A percentile compares a stretch with the other conserved stretches of the same genome.
Evolutionary conservation across 371 early-diverging fungal genomes (phyloP).

Genomic region (Mucor indicus): DNA sequence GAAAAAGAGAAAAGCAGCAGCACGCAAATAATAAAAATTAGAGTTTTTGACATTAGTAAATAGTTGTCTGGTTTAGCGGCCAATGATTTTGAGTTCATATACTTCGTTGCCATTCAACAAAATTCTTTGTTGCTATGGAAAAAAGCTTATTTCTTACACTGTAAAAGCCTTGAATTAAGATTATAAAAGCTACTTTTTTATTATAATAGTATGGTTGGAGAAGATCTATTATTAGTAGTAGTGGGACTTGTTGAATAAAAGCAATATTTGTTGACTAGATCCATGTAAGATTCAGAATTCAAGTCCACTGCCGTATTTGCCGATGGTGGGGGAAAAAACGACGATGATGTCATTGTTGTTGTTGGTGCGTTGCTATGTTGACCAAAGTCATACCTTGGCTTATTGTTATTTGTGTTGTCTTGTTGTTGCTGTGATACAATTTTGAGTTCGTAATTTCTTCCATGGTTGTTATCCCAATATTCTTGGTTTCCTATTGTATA

Average conservation of each 20-base stretch:
- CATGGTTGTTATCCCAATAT: conserved; percentile 24
- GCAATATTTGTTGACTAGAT: conserved; percentile 52
- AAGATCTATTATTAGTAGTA: conserved; percentile 18
- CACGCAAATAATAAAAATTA: conserved; percentile 3
- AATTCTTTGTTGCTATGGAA: too few relatives aligned
- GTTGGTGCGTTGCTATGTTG: background rate
- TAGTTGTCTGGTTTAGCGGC: too few relatives aligned
- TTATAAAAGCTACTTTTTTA: background rate
- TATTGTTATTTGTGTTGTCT: background rate
- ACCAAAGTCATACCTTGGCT: conserved; percentile 21
- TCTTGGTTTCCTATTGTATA: conserved; percentile 28
- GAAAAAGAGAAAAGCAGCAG: conserved; percentile 13
- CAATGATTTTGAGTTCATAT: too few relatives aligned
- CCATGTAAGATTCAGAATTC: conserved; percentile 33
- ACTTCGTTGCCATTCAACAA: too few relatives aligned
- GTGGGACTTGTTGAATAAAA: conserved; percentile 44
- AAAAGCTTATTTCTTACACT: too few relatives aligned
- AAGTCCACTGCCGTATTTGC: conserved; percentile 11
- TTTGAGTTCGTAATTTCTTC: conserved; percentile 19
- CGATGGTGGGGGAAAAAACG: conserved; percentile 2
- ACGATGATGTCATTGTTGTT: background rate
- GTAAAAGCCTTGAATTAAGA: too few relatives aligned
- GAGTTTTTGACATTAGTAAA: too few relatives aligned
- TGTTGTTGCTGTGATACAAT: background rate
- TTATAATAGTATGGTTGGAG: background rate